phyloP scores from a whole-genome alignment of 805 yeast species.

The Saturnispora sanitii region DNA sequence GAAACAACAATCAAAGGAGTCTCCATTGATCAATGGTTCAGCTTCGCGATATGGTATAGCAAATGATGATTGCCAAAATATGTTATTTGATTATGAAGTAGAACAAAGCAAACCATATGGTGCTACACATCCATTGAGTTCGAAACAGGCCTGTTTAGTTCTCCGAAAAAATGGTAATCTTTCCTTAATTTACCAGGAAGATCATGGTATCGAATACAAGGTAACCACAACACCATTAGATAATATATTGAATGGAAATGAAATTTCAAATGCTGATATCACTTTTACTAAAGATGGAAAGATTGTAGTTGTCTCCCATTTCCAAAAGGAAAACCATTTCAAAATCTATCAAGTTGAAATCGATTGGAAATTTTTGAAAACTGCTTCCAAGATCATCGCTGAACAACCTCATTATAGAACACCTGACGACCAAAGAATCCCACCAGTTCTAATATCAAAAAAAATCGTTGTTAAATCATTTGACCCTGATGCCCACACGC shows the following conservation, averaged over 20 bases:
- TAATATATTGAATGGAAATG: slow-evolving; percentile 16
- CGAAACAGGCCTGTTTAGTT: slow-evolving; percentile 63
- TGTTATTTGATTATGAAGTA: slow-evolving; percentile 43
- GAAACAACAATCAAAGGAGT: slow-evolving; percentile 20
- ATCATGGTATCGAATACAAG: slow-evolving; percentile 49
- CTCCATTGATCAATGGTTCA: slow-evolving; percentile 26
- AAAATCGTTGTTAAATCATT: slow-evolving; percentile 24
- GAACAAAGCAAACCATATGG: slow-evolving; percentile 52
- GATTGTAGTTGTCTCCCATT: slow-evolving; percentile 35
- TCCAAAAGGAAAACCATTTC: slow-evolving; percentile 28
- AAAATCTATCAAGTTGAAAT: slow-evolving; percentile 34
- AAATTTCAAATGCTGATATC: slow-evolving; percentile 33
- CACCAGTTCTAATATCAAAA: slow-evolving; percentile 32
- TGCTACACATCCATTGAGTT: slow-evolving; percentile 54
- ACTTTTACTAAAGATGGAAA: slow-evolving; percentile 43
- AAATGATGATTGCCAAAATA: slow-evolving; percentile 24
- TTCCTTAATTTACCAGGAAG: slow-evolving; percentile 54
- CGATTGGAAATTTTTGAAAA: slow-evolving; percentile 47
- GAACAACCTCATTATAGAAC: slow-evolving; percentile 41
- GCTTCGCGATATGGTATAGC: slow-evolving; percentile 30
- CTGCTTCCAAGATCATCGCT: slow-evolving; percentile 37
- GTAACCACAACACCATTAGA: slow-evolving; percentile 24
- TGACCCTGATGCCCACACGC: slow-evolving; percentile 9
- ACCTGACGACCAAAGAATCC: slow-evolving; percentile 33
- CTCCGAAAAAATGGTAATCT: slow-evolving; percentile 55